These are phyloP conservation scores for Mycena haematopus DNA, from an alignment of 768 basidiomycete genomes.

Conservation along the genomic window DNA sequence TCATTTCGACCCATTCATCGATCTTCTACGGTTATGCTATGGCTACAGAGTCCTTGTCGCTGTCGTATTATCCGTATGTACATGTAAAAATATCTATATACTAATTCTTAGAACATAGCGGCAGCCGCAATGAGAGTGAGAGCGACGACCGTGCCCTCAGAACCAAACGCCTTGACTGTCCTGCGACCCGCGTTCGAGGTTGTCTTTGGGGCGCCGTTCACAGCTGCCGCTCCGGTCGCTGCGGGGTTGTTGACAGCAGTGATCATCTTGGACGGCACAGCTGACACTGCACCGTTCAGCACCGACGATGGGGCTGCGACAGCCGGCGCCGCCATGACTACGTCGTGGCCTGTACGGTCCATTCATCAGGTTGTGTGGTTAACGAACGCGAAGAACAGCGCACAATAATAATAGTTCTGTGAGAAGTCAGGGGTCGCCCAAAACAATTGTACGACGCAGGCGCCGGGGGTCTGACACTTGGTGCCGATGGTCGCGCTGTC, in stretches of 20 bases:
- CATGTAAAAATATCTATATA: background rate
- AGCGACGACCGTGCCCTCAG: background rate
- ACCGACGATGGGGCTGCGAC: background rate
- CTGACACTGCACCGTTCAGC: background rate
- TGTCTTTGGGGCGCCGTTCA: background rate
- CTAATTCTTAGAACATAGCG: background rate
- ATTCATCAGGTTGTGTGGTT: background rate
- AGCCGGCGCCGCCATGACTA: constrained; percentile 22
- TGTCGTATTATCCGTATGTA: background rate
- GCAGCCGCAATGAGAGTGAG: background rate
- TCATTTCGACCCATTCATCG: background rate
- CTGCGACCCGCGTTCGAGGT: constrained; percentile 20
- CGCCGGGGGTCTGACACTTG: constrained; percentile 27
- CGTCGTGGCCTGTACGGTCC: constrained; percentile 22
- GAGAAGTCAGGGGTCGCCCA: constrained; percentile 29
- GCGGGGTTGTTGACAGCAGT: constrained; percentile 11
- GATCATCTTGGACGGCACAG: constrained; percentile 7
- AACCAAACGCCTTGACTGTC: constrained; percentile 20
- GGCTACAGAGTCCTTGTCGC: background rate
- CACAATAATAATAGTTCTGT: constrained; percentile 30
- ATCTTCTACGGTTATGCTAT: background rate
- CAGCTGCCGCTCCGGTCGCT: constrained; percentile 14
- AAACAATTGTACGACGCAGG: constrained; percentile 29
- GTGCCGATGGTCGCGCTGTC: constrained; percentile 21
- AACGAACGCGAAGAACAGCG: background rate